These are phyloP conservation scores for Vitis hybrid DNA, from an alignment of 177 flowering plant genomes.

Conservation along the genomic window DNA sequence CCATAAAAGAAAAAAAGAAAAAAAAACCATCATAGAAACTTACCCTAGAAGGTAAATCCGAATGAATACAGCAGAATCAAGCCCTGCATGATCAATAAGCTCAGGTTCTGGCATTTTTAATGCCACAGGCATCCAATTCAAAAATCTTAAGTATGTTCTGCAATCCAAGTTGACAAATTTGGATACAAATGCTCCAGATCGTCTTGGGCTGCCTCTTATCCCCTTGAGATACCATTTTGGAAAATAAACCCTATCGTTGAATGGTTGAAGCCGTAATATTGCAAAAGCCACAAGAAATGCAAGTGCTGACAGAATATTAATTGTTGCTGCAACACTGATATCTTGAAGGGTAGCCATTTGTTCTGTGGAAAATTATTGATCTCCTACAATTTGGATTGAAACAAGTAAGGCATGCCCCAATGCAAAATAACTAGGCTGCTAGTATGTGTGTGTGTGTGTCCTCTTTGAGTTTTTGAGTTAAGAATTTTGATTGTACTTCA, in stretches of 20 bases:
- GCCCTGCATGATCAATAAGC: constrained; percentile 86
- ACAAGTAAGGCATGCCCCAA: background rate
- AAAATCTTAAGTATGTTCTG: constrained; percentile 60
- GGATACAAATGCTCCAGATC: constrained; percentile 46
- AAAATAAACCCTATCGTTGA: constrained; percentile 86
- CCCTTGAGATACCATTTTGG: constrained; percentile 93
- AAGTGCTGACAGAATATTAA: constrained; percentile 61
- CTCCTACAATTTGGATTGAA: background rate
- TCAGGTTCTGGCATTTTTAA: constrained; percentile 83
- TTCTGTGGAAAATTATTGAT: constrained; percentile 9
- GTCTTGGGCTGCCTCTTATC: constrained; percentile 63
- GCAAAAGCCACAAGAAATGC: constrained; percentile 80
- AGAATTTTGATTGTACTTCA: too few species aligned
- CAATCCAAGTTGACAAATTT: constrained; percentile 66
- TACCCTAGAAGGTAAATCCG: constrained; percentile 88
- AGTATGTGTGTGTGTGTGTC: too few species aligned
- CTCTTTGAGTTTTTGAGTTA: too few species aligned
- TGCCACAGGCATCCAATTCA: constrained; percentile 90
- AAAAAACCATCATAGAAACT: constrained; percentile 17
- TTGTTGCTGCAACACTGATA: constrained; percentile 55
- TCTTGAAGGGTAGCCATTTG: constrained; percentile 69
- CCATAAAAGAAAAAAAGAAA: background rate
- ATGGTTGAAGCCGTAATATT: constrained; percentile 70
- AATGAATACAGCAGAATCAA: constrained; percentile 74
- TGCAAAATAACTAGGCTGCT: background rate